These are phyloP conservation scores for Haematococcus lacustris DNA, from an alignment of 139 green algal species.

Conservation along the genomic window DNA sequence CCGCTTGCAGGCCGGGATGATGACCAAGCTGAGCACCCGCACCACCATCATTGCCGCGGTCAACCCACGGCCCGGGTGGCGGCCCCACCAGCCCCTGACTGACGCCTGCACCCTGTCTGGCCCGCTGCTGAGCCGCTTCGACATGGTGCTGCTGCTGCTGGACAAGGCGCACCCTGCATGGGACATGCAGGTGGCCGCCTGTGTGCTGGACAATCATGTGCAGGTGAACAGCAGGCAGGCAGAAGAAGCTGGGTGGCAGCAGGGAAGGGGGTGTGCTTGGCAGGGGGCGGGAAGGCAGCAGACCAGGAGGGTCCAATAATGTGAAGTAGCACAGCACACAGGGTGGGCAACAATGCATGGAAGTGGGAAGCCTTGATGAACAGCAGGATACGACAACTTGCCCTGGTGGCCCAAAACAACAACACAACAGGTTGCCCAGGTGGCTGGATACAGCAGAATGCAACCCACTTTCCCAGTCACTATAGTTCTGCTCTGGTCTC, in stretches of 20 bases:
- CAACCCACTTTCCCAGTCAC: too few species aligned
- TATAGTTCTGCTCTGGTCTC: too few species aligned
- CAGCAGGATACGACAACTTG: too few species aligned
- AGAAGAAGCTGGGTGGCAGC: too few species aligned
- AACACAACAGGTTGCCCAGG: too few species aligned
- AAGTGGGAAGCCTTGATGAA: too few species aligned
- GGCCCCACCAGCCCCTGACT: too few species aligned
- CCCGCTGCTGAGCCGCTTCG: conserved; percentile 75
- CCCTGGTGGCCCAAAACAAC: too few species aligned
- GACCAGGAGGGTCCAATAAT: background rate
- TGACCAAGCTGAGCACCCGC: conserved; percentile 76
- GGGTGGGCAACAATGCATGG: background rate
- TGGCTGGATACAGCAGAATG: too few species aligned
- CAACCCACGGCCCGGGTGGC: conserved; percentile 54
- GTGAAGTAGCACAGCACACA: background rate
- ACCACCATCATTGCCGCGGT: conserved; percentile 58
- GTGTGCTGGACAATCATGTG: conserved; percentile 62
- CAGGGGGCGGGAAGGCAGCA: too few species aligned
- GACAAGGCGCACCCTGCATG: conserved; percentile 54
- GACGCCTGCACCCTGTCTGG: conserved; percentile 31
- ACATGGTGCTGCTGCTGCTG: conserved; percentile 76
- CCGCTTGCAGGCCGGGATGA: conserved; percentile 62
- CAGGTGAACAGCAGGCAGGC: too few species aligned
- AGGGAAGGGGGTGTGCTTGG: too few species aligned
- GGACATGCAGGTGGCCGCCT: conserved; percentile 60